These are phyloP conservation scores for Selenicereus undatus DNA, from an alignment of 148 eudicot genomes.

Conservation along the genomic window DNA sequence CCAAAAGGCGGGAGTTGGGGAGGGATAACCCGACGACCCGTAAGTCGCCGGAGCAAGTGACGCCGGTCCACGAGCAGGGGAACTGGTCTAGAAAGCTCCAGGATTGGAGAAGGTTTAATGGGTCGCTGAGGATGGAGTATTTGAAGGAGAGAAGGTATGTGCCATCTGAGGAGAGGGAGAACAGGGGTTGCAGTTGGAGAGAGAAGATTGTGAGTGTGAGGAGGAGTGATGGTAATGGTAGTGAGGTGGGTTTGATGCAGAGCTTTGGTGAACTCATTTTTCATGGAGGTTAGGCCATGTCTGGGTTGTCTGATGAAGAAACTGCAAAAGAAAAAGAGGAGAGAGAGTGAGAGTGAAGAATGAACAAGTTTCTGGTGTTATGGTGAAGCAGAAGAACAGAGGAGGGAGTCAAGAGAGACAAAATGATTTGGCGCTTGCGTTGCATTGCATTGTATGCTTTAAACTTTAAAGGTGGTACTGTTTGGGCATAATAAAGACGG, in stretches of 20 bases:
- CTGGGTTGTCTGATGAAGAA: neutral
- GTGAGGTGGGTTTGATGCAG: neutral
- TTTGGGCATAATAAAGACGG: constrained; percentile 16
- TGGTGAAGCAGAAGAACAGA: constrained; percentile 34
- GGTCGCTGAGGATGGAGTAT: constrained; percentile 70
- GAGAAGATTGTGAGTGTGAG: neutral
- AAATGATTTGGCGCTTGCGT: neutral
- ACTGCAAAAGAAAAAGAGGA: constrained; percentile 10
- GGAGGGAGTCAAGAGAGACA: too few relatives aligned
- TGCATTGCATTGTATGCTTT: constrained; percentile 1
- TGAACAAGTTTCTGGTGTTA: constrained; percentile 29
- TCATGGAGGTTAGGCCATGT: neutral
- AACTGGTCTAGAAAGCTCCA: constrained; percentile 60
- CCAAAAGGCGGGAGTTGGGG: constrained; percentile 42
- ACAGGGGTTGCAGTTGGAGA: neutral
- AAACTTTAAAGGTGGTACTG: neutral
- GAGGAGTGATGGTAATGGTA: neutral
- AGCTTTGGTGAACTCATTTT: constrained; percentile 4
- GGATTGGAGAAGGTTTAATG: constrained; percentile 48
- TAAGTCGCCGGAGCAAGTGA: constrained; percentile 43
- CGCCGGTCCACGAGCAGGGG: constrained; percentile 87
- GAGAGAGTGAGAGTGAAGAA: constrained; percentile 27
- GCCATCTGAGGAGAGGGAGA: constrained; percentile 59
- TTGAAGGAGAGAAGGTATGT: constrained; percentile 60
- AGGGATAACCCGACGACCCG: constrained; percentile 45